Evolutionary conservation across 805 yeast species (phyloP).

Genomic region (Ogataea paradorogensis): DNA sequence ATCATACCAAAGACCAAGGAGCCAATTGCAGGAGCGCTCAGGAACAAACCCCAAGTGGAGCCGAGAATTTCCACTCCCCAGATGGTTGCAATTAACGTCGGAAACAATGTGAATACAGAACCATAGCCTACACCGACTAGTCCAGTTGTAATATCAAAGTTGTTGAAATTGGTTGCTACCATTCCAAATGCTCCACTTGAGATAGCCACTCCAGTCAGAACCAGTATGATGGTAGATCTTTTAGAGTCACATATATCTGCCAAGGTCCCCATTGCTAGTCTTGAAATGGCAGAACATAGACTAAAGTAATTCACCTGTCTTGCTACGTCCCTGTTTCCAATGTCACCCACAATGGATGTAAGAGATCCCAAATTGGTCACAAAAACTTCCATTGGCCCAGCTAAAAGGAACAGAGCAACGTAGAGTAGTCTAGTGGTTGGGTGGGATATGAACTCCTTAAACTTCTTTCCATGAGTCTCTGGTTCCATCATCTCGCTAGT

Average conservation of each 20-base stretch:
- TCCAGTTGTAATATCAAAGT: conserved; percentile 12
- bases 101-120: conserved; percentile 75
- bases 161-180: conserved; percentile 11
- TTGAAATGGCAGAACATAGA: conserved; percentile 30
- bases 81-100: conserved; percentile 68
- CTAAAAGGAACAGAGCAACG: conserved; percentile 56
- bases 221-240: conserved; percentile 7
- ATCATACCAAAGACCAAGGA: conserved; percentile 63
- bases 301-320: conserved; percentile 20
- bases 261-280: conserved; percentile 22
- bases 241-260: conserved; percentile 14
- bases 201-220: conserved; percentile 7
- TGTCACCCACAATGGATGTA: conserved; percentile 38
- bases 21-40: conserved; percentile 86
- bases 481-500: conserved; percentile 27
- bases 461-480: conserved; percentile 27
- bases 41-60: conserved; percentile 82
- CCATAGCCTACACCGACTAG: conserved; percentile 75
- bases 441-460: conserved; percentile 41
- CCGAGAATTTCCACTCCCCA: conserved; percentile 89
- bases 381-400: conserved; percentile 85
- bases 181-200: conserved; percentile 13
- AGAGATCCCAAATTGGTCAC: conserved; percentile 77
- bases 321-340: conserved; percentile 11
- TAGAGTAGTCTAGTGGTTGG: conserved; percentile 61